Conservation (phyloP, 495 filamentous ascomycete genomes). For the Aspergillus funiculosus region DNA sequence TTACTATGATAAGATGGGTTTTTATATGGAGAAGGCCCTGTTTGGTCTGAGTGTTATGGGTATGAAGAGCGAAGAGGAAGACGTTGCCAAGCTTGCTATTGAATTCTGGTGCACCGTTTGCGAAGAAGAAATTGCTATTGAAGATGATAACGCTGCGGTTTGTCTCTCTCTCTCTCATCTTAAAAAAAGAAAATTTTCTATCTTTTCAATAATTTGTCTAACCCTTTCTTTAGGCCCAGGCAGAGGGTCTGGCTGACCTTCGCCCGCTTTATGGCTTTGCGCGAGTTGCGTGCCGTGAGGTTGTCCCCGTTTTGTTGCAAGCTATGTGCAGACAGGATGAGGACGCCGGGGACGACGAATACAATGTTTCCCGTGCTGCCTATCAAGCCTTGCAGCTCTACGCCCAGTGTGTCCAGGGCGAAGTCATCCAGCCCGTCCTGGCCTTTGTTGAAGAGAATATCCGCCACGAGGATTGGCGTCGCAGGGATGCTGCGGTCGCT, state of each 20-base stretch:
- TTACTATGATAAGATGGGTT: conserved; percentile 99
- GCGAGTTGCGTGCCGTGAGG: conserved; percentile 80
- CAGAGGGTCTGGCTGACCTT: conserved; percentile 69
- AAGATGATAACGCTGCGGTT: conserved; percentile 91
- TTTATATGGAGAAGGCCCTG: conserved; percentile 99
- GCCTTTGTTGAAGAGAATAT: conserved; percentile 87
- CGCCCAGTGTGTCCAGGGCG: conserved; percentile 76
- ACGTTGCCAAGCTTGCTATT: conserved; percentile 94
- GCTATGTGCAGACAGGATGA: conserved; percentile 96
- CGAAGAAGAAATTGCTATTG: conserved; percentile 95
- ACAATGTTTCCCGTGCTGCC: conserved; percentile 89
- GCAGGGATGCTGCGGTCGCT: conserved; percentile 89
- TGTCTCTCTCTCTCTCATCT: conserved; percentile 15
- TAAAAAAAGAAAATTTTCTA: not conserved
- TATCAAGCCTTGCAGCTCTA: conserved; percentile 97
- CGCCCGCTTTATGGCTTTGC: conserved; percentile 90
- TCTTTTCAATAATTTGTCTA: conserved; percentile 1
- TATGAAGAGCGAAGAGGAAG: conserved; percentile 96
- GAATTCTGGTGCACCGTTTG: conserved; percentile 99
- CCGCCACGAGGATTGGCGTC: conserved; percentile 84
- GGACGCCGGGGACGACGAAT: conserved; percentile 92
- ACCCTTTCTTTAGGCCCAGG: conserved; percentile 40
- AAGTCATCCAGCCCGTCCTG: conserved; percentile 77
- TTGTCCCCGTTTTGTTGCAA: conserved; percentile 82
- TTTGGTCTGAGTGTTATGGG: conserved; percentile 98